These are phyloP conservation scores for Penicillium sp. DNA, from an alignment of 2,329 filamentous ascomycete genomes.

Conservation along the genomic window DNA sequence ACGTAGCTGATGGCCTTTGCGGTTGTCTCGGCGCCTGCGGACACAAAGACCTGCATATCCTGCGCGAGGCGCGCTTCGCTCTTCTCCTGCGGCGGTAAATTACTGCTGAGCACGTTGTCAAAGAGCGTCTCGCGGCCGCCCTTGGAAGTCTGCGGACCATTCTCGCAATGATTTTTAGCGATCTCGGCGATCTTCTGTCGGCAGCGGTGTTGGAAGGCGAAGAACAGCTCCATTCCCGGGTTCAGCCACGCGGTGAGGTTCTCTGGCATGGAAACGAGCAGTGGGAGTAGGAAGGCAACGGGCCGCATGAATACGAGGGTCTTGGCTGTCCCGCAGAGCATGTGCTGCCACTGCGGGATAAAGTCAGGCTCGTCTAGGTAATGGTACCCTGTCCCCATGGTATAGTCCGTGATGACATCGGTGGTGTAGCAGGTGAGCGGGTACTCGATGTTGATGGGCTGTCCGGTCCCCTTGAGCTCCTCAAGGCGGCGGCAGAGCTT, in stretches of 20 bases:
- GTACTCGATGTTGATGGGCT: slow-evolving; percentile 30
- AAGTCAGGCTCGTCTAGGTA: slow-evolving; percentile 40
- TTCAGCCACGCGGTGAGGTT: slow-evolving; percentile 25
- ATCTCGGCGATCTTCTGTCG: slow-evolving; percentile 20
- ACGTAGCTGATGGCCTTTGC: slow-evolving; percentile 31
- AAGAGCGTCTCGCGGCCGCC: slow-evolving; percentile 32
- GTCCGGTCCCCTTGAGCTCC: slow-evolving; percentile 22
- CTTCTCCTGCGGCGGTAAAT: slow-evolving; percentile 41
- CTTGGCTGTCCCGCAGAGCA: slow-evolving; percentile 29
- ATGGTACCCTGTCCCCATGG: slow-evolving; percentile 36
- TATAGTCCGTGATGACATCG: slow-evolving; percentile 53
- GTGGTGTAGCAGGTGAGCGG: slow-evolving; percentile 49
- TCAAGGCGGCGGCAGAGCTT: slow-evolving; percentile 32
- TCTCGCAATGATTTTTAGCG: slow-evolving; percentile 12
- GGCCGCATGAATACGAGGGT: slow-evolving; percentile 29
- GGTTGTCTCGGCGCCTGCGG: slow-evolving; percentile 42
- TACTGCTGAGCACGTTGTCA: slow-evolving; percentile 34
- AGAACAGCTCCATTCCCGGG: slow-evolving; percentile 26
- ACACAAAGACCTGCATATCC: slow-evolving; percentile 36
- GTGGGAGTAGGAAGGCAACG: slow-evolving; percentile 26
- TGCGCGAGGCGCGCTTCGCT: slow-evolving; percentile 35
- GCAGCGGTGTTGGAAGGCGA: slow-evolving; percentile 29
- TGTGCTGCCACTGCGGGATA: slow-evolving; percentile 36
- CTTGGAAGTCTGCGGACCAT: slow-evolving; percentile 1
- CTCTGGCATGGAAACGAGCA: slow-evolving; percentile 29